These are phyloP conservation scores for Trichoderma cornu-damae DNA, from an alignment of 2,329 filamentous ascomycete genomes.

Conservation along the genomic window DNA sequence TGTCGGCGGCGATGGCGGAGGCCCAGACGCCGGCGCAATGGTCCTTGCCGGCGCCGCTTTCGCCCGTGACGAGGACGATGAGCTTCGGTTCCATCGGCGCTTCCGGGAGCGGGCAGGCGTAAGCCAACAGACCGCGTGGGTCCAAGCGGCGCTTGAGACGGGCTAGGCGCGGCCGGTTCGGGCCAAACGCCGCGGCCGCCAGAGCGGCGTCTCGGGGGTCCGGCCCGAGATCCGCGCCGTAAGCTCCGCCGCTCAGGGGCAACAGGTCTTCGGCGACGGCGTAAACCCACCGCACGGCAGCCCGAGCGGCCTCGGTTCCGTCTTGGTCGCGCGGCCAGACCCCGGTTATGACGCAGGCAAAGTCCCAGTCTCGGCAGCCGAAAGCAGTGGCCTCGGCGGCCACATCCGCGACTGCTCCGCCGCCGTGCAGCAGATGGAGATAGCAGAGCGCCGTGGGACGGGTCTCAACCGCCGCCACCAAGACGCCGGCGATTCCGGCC, in stretches of 20 bases:
- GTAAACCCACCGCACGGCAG: constrained; percentile 53
- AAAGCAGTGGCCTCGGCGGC: constrained; percentile 49
- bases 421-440: constrained; percentile 57
- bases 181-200: constrained; percentile 52
- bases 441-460: constrained; percentile 54
- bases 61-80: constrained; percentile 54
- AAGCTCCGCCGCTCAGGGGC: constrained; percentile 47
- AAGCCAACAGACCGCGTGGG: constrained; percentile 47
- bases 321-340: constrained; percentile 55
- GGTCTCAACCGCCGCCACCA: constrained; percentile 43
- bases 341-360: constrained; percentile 59
- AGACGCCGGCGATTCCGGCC: constrained; percentile 28
- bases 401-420: constrained; percentile 45
- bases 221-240: constrained; percentile 58
- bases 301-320: constrained; percentile 35
- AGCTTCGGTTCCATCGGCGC: constrained; percentile 37
- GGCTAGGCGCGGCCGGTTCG: constrained; percentile 45
- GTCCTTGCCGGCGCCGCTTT: constrained; percentile 55
- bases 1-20: constrained; percentile 32
- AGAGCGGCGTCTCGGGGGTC: constrained; percentile 52
- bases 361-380: constrained; percentile 59
- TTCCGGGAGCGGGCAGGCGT: constrained; percentile 50
- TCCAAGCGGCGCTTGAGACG: constrained; percentile 48
- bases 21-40: constrained; percentile 52
- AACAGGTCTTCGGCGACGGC: constrained; percentile 42